Conservation (phyloP, 192 early-diverging fungal genomes). For the Coemansia javaensis region DNA sequence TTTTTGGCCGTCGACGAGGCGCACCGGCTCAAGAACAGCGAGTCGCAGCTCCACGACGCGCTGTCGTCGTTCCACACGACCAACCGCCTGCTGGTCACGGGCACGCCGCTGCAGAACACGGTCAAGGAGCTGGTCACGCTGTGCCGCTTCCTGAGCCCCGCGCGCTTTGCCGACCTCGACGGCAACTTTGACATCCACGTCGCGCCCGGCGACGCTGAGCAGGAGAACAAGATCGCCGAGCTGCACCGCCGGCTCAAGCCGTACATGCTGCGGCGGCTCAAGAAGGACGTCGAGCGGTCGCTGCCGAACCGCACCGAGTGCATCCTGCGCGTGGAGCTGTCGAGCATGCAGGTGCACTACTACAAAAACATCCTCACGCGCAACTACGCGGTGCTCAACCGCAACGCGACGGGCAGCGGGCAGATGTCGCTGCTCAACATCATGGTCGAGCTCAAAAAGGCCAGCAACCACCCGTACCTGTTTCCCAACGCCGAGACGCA, state of each 20-base stretch:
- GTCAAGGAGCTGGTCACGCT: conserved; percentile 90
- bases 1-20: conserved; percentile 97
- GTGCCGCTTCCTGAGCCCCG: conserved; percentile 91
- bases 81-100: conserved; percentile 93
- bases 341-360: conserved; percentile 83
- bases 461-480: conserved; percentile 93
- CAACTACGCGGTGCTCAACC: conserved; percentile 85
- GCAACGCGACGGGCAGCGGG: conserved; percentile 55
- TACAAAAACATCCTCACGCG: conserved; percentile 94
- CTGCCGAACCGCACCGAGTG: conserved; percentile 93
- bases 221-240: conserved; percentile 77
- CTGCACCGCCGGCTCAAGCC: conserved; percentile 79
- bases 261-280: conserved; percentile 91
- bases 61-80: conserved; percentile 80
- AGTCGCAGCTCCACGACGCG: conserved; percentile 91
- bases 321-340: conserved; percentile 90
- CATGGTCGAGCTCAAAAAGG: conserved; percentile 95
- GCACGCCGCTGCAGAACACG: conserved; percentile 98
- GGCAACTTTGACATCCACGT: conserved; percentile 70
- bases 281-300: conserved; percentile 98
- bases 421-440: conserved; percentile 88
- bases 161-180: conserved; percentile 75
- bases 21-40: conserved; percentile 93
- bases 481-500: conserved; percentile 71
- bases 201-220: conserved; percentile 59